Conservation (phyloP, 2,329 filamentous ascomycete genomes). For the Hirsutella thompsonii region DNA sequence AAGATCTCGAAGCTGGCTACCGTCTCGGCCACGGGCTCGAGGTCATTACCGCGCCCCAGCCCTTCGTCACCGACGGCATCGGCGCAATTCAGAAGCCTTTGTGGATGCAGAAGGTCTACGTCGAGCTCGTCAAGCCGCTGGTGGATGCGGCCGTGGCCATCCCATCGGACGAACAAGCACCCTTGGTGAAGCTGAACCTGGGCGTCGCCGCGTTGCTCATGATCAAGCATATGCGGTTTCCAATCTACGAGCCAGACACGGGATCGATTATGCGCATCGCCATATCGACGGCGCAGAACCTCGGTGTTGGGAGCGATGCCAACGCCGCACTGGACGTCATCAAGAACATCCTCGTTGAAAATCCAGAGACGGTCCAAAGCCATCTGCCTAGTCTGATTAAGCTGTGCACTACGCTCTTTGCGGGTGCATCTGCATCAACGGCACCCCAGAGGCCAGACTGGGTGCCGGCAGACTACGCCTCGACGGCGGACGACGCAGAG, state of each 20-base stretch:
- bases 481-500: slow-evolving; percentile 6
- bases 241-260: slow-evolving; percentile 38
- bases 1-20: slow-evolving; percentile 19
- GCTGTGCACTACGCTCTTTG: slow-evolving; percentile 27
- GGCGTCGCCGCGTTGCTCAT: slow-evolving; percentile 35
- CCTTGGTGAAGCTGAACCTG: slow-evolving; percentile 22
- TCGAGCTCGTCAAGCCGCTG: slow-evolving; percentile 31
- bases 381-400: slow-evolving; percentile 36
- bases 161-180: slow-evolving; percentile 15
- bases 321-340: slow-evolving; percentile 35
- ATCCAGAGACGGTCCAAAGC: slow-evolving; percentile 29
- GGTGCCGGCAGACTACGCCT: slow-evolving; percentile 15
- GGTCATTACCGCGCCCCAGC: slow-evolving; percentile 26
- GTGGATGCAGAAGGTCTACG: slow-evolving; percentile 36
- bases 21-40: slow-evolving; percentile 28
- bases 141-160: slow-evolving; percentile 24
- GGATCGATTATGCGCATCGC: slow-evolving; percentile 33
- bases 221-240: slow-evolving; percentile 34
- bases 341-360: slow-evolving; percentile 30
- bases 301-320: slow-evolving; percentile 28
- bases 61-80: slow-evolving; percentile 23
- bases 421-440: slow-evolving; percentile 14
- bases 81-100: slow-evolving; percentile 31
- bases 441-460: slow-evolving; percentile 12
- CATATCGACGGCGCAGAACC: slow-evolving; percentile 31